phyloP scores from a whole-genome alignment of 2,329 filamentous ascomycete genomes.

The Berkeleyomyces rouxiae region DNA sequence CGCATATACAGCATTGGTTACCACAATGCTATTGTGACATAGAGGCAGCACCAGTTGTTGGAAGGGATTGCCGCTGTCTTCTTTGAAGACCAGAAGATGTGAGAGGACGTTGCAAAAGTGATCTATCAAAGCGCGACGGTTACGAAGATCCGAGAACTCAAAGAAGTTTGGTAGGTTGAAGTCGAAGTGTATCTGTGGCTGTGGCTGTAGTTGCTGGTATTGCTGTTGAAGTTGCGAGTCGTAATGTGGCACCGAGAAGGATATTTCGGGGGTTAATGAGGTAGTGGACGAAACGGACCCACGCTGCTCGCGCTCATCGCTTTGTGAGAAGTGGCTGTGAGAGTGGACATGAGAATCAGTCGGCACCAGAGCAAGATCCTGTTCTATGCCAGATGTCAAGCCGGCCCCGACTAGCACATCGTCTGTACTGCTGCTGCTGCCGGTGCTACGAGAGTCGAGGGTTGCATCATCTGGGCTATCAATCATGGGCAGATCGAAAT shows the following conservation, averaged over 20 bases:
- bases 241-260: constrained; percentile 15
- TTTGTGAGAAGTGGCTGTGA: neutral
- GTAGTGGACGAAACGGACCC: neutral
- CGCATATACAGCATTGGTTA: constrained; percentile 74
- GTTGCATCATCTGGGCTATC: constrained; percentile 8
- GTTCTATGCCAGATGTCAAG: neutral
- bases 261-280: neutral
- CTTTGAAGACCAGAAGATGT: constrained; percentile 47
- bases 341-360: neutral
- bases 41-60: constrained; percentile 46
- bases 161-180: constrained; percentile 36
- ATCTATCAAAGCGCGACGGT: constrained; percentile 39
- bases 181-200: constrained; percentile 32
- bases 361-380: neutral
- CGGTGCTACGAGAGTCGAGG: constrained; percentile 6
- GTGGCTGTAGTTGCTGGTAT: constrained; percentile 19
- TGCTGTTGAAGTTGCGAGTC: constrained; percentile 10
- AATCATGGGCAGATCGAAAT: constrained; percentile 6
- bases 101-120: constrained; percentile 49
- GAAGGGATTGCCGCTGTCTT: constrained; percentile 46
- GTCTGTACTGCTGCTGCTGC: constrained; percentile 6
- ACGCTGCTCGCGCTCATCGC: neutral
- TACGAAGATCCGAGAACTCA: constrained; percentile 38
- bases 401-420: neutral
- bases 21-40: constrained; percentile 35